Evolutionary conservation across 129 eudicot species (phyloP), one percentile per base, ranked within the genome.

Genomic region (Artemisia tridentata): DNA sequence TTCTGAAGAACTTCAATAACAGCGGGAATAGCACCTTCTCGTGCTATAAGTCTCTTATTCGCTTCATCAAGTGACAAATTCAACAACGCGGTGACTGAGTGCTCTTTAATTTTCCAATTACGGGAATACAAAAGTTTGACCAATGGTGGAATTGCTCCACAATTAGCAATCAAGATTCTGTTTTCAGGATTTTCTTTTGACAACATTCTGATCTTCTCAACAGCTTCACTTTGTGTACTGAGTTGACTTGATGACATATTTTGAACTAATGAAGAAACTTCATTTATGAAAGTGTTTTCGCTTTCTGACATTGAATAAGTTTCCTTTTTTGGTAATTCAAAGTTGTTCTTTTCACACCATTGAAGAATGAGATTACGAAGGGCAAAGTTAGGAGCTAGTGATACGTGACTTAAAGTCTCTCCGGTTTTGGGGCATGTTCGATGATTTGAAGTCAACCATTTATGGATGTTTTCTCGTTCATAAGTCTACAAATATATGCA

Each of bases 401-500:
- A 70, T 65, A 81, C 52, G 77, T 89, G 84, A 52, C 65, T 74
- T 79, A 89, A 74, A 3, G 79, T 75, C 64, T 86, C 86, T 0
- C 92, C 92, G 1, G 89, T 84, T 71, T 89, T 86, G 12, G 96
- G 96, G 59, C 96, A 89, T 9, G 96, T 89, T 41, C 76, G 59
- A 46, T 82, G 87, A 68, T 79, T 83, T 0, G 87, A 77, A 57
- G 82, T 76, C 69, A 89, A 75, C 96, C 92, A 89, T 75, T 84
- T 86, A 29, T 81, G 84, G 53, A 63, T 63, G 51, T 7, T 63
- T 38, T 81, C 87, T 53, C 96, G 72, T 65, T 89, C 96, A 48
- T 89, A 89, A 2, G 96, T 89, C 96, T 89, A 19, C 75, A 79
- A 63, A 58, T 53, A 3, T 54, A 56, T 27, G 74, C 46, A 79